Base-by-base conservation (phyloP, 169 alveolate genomes). In the Plasmodium sp. region DNA sequence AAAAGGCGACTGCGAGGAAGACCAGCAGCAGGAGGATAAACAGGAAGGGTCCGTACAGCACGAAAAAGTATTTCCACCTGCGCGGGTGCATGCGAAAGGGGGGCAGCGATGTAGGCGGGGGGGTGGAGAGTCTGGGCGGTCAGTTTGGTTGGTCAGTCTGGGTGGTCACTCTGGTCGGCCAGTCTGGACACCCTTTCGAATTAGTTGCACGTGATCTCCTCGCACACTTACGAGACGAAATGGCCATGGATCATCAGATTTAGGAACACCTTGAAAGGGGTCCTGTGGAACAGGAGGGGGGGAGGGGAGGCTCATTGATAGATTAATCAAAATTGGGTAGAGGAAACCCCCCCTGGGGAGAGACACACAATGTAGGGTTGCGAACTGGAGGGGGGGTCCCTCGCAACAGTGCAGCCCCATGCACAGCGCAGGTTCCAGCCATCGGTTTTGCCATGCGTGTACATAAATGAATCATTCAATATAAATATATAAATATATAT, bases 41-140 rank as follows among this genome's bases (percentile, higher is more conserved):
- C 12, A 43, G 36, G 75, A 84, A 84, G 74, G 93, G 93, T 31
- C 82, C 93, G 54, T 84, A 84, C 6, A 84, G 16, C 33, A 84
- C 93, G 14, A 84, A 84, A 67, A 84, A 14, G 36, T 84, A 72
- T 3, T 72, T 84, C 93, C 93, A 84, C 58, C 93, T 84, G 80
- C 45, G 45, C 34, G 45, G 39, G 33, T 31, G 39, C 33, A 79
- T 7, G 9, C 10, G 73, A 58, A 58, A 56, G 9, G 56, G 79
- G 77, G 12, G 48, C 18, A 43, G 5, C 34, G 48, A 58, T 45
- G 54, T 83, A 83, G 10, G 82, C 34, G 27, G 33, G 36, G 39
- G 72, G 58, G 22, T 14, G 22, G 79, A n/a, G 75, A 83, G 71
- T 18, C 27, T 79, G n/a, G 43, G 36, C 6, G 48, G 16, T 58